A percentile compares a stretch with the other conserved stretches of the same genome.
phyloP scores from a whole-genome alignment of 2,329 filamentous ascomycete genomes.

The Fusarium foetens region DNA sequence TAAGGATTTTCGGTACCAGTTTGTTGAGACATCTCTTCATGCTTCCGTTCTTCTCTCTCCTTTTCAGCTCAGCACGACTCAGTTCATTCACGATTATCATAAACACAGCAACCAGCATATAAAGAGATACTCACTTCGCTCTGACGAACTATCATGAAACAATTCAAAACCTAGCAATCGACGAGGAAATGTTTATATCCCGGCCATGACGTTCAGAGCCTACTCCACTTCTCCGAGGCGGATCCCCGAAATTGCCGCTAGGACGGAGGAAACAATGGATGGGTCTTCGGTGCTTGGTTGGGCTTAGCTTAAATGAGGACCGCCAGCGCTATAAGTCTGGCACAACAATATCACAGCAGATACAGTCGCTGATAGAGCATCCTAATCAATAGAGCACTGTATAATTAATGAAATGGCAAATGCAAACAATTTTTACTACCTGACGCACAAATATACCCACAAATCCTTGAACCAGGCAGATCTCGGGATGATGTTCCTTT shows the following conservation, averaged over 20 bases:
- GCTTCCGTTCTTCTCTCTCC: neutral
- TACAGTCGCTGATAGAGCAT: neutral
- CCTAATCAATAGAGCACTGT: neutral
- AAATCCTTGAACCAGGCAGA: constrained; percentile 25
- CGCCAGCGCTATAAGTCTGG: neutral
- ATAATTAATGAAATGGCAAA: neutral
- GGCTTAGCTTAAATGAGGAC: neutral
- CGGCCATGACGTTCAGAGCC: neutral
- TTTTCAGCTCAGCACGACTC: neutral
- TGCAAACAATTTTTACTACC: constrained; percentile 27
- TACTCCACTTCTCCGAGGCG: constrained; percentile 1
- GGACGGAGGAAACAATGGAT: neutral
- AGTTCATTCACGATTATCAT: neutral
- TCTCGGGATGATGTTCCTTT: constrained; percentile 12
- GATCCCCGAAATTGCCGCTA: neutral
- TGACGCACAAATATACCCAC: constrained; percentile 32
- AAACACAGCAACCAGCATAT: neutral
- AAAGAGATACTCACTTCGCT: too few species aligned
- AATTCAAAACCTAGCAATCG: neutral
- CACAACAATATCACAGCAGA: neutral
- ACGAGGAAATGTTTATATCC: neutral
- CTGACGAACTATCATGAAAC: neutral
- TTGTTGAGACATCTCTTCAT: neutral
- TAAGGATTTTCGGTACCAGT: neutral
- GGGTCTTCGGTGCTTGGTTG: neutral